A percentile compares a stretch with the other conserved stretches of the same genome.
phyloP scores from a whole-genome alignment of 176 grass and related monocot genomes.

The Zea mays region DNA sequence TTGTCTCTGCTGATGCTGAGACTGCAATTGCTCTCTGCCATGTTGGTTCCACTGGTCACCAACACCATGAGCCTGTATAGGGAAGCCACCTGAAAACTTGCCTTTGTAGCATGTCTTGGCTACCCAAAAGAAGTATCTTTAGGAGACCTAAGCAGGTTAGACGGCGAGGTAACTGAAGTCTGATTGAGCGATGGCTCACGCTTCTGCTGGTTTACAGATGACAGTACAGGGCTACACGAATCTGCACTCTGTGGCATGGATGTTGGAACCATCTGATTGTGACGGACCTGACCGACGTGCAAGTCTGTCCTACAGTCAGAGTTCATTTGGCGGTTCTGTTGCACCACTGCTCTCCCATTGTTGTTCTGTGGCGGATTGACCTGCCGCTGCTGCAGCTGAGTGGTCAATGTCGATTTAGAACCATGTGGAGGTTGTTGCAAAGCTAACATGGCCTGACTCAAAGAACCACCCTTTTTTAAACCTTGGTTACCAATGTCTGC shows the following conservation, averaged over 20 bases:
- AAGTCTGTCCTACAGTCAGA: slow-evolving; percentile 39
- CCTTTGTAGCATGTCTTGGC: slow-evolving; percentile 43
- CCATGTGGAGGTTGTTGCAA: slow-evolving; percentile 38
- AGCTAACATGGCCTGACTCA: slow-evolving; percentile 35
- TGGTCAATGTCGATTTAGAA: slow-evolving; percentile 33
- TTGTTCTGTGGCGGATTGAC: slow-evolving; percentile 50
- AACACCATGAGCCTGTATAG: slow-evolving; percentile 45
- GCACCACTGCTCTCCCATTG: slow-evolving; percentile 44
- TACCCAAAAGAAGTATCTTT: slow-evolving; percentile 46
- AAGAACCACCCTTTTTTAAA: slow-evolving; percentile 50
- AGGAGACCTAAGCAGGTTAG: slow-evolving; percentile 31
- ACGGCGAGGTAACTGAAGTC: slow-evolving; percentile 22
- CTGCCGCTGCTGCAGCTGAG: slow-evolving; percentile 42
- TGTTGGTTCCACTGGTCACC: slow-evolving; percentile 61
- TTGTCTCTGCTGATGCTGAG: slow-evolving; percentile 44
- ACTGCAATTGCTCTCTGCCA: slow-evolving; percentile 35
- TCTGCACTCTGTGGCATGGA: slow-evolving; percentile 42
- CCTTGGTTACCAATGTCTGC: slow-evolving; percentile 56
- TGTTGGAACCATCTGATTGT: slow-evolving; percentile 46
- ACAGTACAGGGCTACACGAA: slow-evolving; percentile 37
- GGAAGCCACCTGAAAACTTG: slow-evolving; percentile 42
- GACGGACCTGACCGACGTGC: slow-evolving; percentile 40
- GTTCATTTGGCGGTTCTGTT: slow-evolving; percentile 50
- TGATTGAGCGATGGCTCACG: slow-evolving; percentile 30
- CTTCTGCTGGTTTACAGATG: slow-evolving; percentile 45